Evolutionary conservation across 164 flowering plant genomes (phyloP).

Genomic region (Liquidambar formosana): DNA sequence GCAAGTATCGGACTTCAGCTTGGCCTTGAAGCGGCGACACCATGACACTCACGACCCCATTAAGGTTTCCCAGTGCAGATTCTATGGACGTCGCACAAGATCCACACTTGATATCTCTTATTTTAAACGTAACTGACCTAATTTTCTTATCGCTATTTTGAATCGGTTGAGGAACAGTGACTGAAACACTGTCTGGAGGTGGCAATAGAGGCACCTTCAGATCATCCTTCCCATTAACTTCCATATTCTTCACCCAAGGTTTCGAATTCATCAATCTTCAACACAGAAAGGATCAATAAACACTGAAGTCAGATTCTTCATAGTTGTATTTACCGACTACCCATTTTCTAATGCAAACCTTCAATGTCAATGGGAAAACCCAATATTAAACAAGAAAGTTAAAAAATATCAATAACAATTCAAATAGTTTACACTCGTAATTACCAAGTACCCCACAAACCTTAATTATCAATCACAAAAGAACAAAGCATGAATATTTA

Average conservation of each 20-base stretch:
- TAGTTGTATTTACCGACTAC: background rate
- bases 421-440: background rate
- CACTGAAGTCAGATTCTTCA: background rate
- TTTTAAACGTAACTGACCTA: slow-evolving; percentile 48
- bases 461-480: background rate
- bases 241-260: slow-evolving; percentile 26
- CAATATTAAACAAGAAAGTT: background rate
- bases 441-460: background rate
- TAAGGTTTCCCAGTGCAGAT: slow-evolving; percentile 48
- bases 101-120: slow-evolving; percentile 61
- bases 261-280: background rate
- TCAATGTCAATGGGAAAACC: slow-evolving; percentile 1
- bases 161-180: slow-evolving; percentile 22
- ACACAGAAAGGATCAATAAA: background rate
- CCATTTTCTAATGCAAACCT: background rate
- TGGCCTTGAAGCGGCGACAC: slow-evolving; percentile 85
- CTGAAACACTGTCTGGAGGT: slow-evolving; percentile 31
- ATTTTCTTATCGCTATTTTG: slow-evolving; percentile 24
- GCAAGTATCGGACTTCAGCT: slow-evolving; percentile 57
- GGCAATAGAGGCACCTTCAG: slow-evolving; percentile 64
- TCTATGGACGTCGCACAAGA: slow-evolving; percentile 76
- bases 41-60: slow-evolving; percentile 55
- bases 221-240: slow-evolving; percentile 46
- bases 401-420: background rate
- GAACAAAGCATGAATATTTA: background rate